Evolutionary conservation across 2,329 filamentous ascomycete genomes (phyloP), one percentile per base, ranked within the genome.

Genomic region (Amesomyces nigricolor): DNA sequence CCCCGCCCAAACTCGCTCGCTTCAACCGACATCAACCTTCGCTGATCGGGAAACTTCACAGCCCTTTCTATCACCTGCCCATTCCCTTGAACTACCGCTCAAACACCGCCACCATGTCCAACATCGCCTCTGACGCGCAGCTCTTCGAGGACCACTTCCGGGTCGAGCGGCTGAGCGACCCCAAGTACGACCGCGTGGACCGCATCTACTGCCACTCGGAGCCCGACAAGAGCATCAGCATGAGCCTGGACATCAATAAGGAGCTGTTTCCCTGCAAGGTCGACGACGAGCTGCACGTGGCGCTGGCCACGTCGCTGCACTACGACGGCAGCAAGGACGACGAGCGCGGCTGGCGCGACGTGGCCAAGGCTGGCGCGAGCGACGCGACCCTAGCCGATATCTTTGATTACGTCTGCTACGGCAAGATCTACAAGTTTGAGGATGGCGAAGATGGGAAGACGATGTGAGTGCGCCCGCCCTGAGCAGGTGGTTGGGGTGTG

Each of bases 181-280:
- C 86, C 67, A 96, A 96, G 75, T 99, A 99, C 74, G 94, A 97
- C 75, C 89, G 92, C 62, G 92, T 96, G 26, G 88, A 89, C 53
- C 92, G 94, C 64, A 83, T 97, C 68, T 83, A 78, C 53, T 91
- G 84, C 68, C 88, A 81, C 50, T 92, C 87, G 22, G 78, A 81
- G 63, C 32, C 32, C 9, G 90, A 62, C 43, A 54, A 51, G 42
- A 59, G 57, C 46, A 61, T 57, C 42, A 79, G 83, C 61, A 85
- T 97, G 76, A 86, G 83, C 5, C 87, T 99, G 58, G 94, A 99
- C 74, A 85, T 97, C 73, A 96, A 97, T 78, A 87, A 83, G 56
- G 92, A 99, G 74, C 82, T 99, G 7, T 96, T 94, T 73, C 89
- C 89, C 2, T 83, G 88, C 65, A 71, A 76, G 39, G 75, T 83